phyloP scores from a whole-genome alignment of 2,329 filamentous ascomycete genomes.

The Penicillium nordicum region DNA sequence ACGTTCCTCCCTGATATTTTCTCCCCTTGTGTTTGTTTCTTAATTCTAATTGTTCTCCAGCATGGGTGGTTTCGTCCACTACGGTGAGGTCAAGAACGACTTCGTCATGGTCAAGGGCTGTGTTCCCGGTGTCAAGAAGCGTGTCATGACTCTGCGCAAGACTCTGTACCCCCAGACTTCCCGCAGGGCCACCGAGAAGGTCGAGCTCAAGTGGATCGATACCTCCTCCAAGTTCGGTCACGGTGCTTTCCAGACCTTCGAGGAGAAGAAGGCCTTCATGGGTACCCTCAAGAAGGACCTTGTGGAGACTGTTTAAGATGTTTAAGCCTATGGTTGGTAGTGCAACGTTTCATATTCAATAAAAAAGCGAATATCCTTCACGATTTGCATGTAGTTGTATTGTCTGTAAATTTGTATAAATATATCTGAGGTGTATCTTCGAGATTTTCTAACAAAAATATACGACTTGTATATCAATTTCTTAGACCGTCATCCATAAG shows the following conservation, averaged over 20 bases:
- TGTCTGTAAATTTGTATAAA: background rate
- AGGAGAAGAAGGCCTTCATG: slow-evolving; percentile 96
- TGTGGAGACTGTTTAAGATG: slow-evolving; percentile 52
- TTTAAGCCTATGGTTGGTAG: slow-evolving; percentile 38
- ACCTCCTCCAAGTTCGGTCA: slow-evolving; percentile 99
- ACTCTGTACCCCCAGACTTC: slow-evolving; percentile 98
- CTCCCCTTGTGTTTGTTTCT: background rate
- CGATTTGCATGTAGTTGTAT: slow-evolving; percentile 13
- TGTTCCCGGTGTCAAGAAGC: slow-evolving; percentile 98
- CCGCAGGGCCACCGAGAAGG: slow-evolving; percentile 95
- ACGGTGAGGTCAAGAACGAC: slow-evolving; percentile 99
- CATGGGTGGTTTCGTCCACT: slow-evolving; percentile 98
- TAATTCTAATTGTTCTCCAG: slow-evolving; percentile 52
- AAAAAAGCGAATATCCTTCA: slow-evolving; percentile 41
- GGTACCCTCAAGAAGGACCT: slow-evolving; percentile 99
- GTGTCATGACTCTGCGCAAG: slow-evolving; percentile 97
- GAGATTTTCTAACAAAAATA: background rate
- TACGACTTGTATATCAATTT: background rate
- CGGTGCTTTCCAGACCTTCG: slow-evolving; percentile 97
- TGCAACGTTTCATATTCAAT: slow-evolving; percentile 40
- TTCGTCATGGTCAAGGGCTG: slow-evolving; percentile 97
- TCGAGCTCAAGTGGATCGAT: slow-evolving; percentile 99
- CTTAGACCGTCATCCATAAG: background rate
- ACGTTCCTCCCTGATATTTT: slow-evolving; percentile 51
- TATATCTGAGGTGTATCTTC: background rate